Evolutionary conservation across 495 filamentous ascomycete genomes (phyloP), one percentile per base, ranked within the genome.

Genomic region (Penicillium herquei): DNA sequence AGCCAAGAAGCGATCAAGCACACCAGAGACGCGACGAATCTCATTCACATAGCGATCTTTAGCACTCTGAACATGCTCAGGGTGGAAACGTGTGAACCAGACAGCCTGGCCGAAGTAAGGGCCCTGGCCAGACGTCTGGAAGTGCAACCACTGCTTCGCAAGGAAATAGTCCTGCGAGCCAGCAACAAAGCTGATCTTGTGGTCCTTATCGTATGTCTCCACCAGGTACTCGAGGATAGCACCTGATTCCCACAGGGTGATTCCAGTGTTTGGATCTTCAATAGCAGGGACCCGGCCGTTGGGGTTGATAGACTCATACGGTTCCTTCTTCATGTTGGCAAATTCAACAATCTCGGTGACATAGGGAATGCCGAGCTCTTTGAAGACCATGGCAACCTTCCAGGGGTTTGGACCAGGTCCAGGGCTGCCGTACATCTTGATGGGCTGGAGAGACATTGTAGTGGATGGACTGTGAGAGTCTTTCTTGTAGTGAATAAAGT

Each of bases 171-270:
- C 81, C 18, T 66, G 67, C 1, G 77, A 70, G 32, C 75, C 76
- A 12, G 70, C 35, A 4, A 68, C 60, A 61, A 83, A 87, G 61
- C 77, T 84, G 51, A 91, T 60, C 54, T 77, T 83, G 54, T 82
- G 69, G 10, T 81, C 66, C 49, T 70, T 81, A 70, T 91, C 87
- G 71, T 91, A 92, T n/a, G 73, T 79, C 16, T 88, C 85, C 41
- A 89, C 63, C 14, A 91, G 72, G 63, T 92, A 92, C 54, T 86
- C 74, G 58, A 90, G 54, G 67, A 90, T 89, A 13, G 89, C 88
- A 51, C 87, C 88, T 6, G 83, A 86, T 62, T 91, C 87, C 85
- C 86, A 90, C 11, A 91, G 62, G 0, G 73, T 84, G 57, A 87
- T 70, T 53, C 72, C 78, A 0, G 81, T 87, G 73, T 92, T 90